phyloP scores from a whole-genome alignment of 2,329 filamentous ascomycete genomes.

The Coniochaeta sp. region DNA sequence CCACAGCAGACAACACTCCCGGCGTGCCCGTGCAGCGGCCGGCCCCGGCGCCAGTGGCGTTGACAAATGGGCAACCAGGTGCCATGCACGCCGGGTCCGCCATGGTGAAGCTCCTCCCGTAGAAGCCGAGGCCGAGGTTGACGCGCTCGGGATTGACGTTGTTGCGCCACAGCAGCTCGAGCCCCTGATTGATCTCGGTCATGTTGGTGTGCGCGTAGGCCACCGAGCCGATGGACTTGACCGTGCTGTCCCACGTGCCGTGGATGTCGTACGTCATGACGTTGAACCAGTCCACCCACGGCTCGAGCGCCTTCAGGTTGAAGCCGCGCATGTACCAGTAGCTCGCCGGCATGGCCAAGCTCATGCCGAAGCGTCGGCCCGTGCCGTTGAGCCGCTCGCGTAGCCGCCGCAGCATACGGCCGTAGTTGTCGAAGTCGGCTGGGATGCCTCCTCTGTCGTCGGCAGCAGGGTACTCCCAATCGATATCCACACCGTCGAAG shows the following conservation, averaged over 20 bases:
- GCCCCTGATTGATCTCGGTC: slow-evolving; percentile 34
- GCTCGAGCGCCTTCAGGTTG: slow-evolving; percentile 13
- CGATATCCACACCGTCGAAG: slow-evolving; percentile 13
- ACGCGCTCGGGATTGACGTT: slow-evolving; percentile 33
- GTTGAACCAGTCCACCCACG: slow-evolving; percentile 31
- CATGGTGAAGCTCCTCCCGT: slow-evolving; percentile 28
- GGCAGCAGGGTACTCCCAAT: slow-evolving; percentile 23
- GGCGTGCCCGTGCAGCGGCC: slow-evolving; percentile 21
- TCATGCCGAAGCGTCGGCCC: slow-evolving; percentile 8
- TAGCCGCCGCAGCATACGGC: slow-evolving; percentile 14
- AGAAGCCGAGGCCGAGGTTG: slow-evolving; percentile 37
- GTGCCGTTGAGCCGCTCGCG: slow-evolving; percentile 9
- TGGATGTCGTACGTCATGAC: slow-evolving; percentile 38
- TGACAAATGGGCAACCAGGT: slow-evolving; percentile 23
- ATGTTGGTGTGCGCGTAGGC: slow-evolving; percentile 37
- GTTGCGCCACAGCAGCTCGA: slow-evolving; percentile 41
- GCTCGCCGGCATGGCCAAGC: slow-evolving; percentile 17
- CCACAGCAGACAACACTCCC: slow-evolving; percentile 23
- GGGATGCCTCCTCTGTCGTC: slow-evolving; percentile 17
- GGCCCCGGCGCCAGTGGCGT: too few species aligned
- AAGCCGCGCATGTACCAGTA: slow-evolving; percentile 23
- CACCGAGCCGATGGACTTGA: slow-evolving; percentile 20
- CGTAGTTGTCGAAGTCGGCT: slow-evolving; percentile 18
- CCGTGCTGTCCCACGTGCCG: slow-evolving; percentile 29
- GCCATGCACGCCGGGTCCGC: slow-evolving; percentile 16